Conservation (phyloP, 2,329 filamentous ascomycete species). For the Cercospora beticola region DNA sequence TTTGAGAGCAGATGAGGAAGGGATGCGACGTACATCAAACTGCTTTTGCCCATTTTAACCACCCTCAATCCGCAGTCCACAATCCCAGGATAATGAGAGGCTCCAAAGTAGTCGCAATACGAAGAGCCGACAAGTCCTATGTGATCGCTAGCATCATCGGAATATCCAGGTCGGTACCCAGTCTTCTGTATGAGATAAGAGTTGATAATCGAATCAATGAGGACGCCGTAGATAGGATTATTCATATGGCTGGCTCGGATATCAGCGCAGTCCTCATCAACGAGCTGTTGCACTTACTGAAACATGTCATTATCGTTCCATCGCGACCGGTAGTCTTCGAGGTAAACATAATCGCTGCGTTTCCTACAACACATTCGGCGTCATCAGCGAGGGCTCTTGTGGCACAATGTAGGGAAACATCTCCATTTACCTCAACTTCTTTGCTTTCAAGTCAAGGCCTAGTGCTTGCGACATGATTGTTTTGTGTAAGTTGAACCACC, state of each 20-base stretch:
- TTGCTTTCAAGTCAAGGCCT: conserved; percentile 41
- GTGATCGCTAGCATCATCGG: conserved; percentile 67
- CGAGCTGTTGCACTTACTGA: conserved; percentile 41
- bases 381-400: not conserved
- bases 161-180: conserved; percentile 62
- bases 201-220: conserved; percentile 82
- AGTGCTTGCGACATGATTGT: conserved; percentile 40
- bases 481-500: not conserved
- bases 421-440: conserved; percentile 17
- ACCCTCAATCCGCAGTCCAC: conserved; percentile 81
- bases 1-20: too few relatives aligned
- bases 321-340: conserved; percentile 80
- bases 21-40: conserved; percentile 59
- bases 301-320: conserved; percentile 98
- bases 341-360: conserved; percentile 72
- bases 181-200: conserved; percentile 80
- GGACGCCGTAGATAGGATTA: conserved; percentile 51
- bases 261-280: not conserved
- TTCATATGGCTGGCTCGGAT: conserved; percentile 50
- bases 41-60: conserved; percentile 79
- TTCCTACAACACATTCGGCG: conserved; percentile 31
- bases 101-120: conserved; percentile 78
- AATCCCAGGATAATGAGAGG: conserved; percentile 74
- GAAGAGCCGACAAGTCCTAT: conserved; percentile 84
- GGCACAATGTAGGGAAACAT: not conserved